Base-by-base conservation (phyloP, 2,329 filamentous ascomycete species). In the Parasarocladium wereldwijsianum region DNA sequence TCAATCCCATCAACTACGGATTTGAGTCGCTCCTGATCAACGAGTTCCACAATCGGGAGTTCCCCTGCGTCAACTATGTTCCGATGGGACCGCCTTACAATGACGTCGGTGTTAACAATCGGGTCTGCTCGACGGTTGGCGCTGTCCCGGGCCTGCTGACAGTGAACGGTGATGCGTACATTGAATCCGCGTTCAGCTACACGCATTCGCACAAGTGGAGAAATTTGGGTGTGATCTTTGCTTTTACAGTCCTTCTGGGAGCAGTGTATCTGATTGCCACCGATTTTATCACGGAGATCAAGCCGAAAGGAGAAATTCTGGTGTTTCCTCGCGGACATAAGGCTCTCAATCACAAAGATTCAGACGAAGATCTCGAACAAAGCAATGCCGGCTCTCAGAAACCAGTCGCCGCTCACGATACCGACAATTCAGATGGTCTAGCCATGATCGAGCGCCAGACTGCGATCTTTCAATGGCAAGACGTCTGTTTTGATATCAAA, bases 401-500 rank as follows among this genome's bases (percentile, higher is more conserved):
- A 10, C 5, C 12, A 28, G 16, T 18, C 26, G 8, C 17, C 14
- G 13, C 11, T 4, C 14, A 4, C 15, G 16, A n/a, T 17, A 8
- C 18, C 8, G 24, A 26, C 24, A 6, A 26, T 17, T 29, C 12
- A 29, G n/a, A 12, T 29, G 23, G 18, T 21, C 8, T 28, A 19
- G 21, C 27, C 16, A 6, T 28, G 26, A n/a, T 19, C 20, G 16
- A 8, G 8, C 27, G 18, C 15, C 17, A 29, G 8, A 29, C 17
- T 4, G 9, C 8, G 8, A 22, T 29, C 17, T 82, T 82, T 48
- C 80, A 76, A 4, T 83, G 75, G 71, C 60, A 66, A 24, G 58
- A 82, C 40, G 60, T 82, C 20, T 61, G 76, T 26, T 86, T 83
- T 45, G 77, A 67, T 0, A 76, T 86, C 1, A 75, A 76, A 23